Base-by-base conservation (phyloP, 805 yeast genomes). In the Ogataea corticis region DNA sequence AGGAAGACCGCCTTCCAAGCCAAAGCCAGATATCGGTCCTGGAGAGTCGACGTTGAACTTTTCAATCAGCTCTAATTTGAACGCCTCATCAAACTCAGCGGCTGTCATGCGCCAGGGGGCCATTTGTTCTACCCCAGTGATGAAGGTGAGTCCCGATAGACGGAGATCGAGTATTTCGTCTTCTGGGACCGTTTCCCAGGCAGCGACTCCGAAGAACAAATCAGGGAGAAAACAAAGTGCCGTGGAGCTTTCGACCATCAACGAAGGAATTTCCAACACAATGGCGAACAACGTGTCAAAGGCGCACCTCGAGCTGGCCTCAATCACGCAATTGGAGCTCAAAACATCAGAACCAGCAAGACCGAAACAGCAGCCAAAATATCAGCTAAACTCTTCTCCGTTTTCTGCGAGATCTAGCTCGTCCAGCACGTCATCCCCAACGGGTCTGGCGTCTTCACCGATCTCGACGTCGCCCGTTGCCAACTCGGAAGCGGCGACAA, bases 1-100 rank as follows among this genome's bases (percentile, higher is more conserved):
- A 48, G 66, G 68, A 7, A 57, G 67, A 44, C 66, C 66, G 12
- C 49, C 65, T 9, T 44, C 50, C n/a, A 61, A 55, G 36, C 50
- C 56, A 7, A 48, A 45, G 19, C 33, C 45, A n/a, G 56, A 51
- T 10, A 39, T 42, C 7, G 50, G 51, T 12, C 54, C 55, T 19
- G 65, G 65, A 3, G 67, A 61, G 42, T 49, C 63, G 2, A 57
- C 64, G 1, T 41, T 63, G 28, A 50, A 51, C 18, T 41, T 63
- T 5, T 46, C 52, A 2, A 46, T 61, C 13, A 53, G 49, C 37
- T 32, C 58, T 2, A 53, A 47, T 5, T 34, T 53, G 28, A 59
- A 51, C 49, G 63, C 62, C 7, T 54, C 53, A 15, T 51, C 52
- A 18, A 53, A 57, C 34, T 60, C 66, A 6, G 63, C 65, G 6